Evolutionary conservation across 139 green algal genomes (phyloP).

Genomic region (Chlamydomonas sphaeroides): DNA sequence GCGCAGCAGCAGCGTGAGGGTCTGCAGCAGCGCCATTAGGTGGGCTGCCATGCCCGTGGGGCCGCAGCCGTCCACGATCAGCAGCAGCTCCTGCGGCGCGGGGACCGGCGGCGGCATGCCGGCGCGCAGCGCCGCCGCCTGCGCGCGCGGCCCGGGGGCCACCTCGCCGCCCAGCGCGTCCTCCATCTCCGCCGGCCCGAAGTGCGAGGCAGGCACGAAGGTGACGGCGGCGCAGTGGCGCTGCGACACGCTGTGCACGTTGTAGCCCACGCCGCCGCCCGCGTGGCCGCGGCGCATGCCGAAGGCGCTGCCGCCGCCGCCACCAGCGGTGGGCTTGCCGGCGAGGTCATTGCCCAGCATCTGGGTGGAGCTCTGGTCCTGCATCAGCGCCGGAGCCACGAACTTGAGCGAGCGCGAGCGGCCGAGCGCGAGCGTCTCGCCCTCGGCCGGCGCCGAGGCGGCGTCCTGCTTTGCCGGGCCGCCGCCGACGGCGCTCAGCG

Average conservation of each 20-base stretch:
- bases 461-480: no score
- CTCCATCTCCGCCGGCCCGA: conserved; percentile 24
- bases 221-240: conserved; percentile 19
- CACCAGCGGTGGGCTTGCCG: no score
- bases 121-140: not conserved
- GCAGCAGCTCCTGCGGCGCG: not conserved
- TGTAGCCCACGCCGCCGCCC: not conserved
- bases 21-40: conserved; percentile 40
- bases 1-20: conserved; percentile 13
- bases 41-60: conserved; percentile 11
- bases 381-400: not conserved
- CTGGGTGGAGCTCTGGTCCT: not conserved
- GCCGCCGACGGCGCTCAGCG: no score
- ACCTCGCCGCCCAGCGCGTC: conserved; percentile 2
- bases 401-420: not conserved
- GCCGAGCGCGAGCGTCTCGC: no score
- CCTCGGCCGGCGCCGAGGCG: no score
- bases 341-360: not conserved
- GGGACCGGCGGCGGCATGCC: not conserved
- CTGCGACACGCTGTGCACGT: not conserved
- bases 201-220: conserved; percentile 19
- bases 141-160: conserved; percentile 14
- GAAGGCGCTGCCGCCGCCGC: not conserved
- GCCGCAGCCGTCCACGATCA: conserved; percentile 14
- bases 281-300: not conserved